Evolutionary conservation across 768 basidiomycete genomes (phyloP).

Genomic region (Boletus tomentosulus): DNA sequence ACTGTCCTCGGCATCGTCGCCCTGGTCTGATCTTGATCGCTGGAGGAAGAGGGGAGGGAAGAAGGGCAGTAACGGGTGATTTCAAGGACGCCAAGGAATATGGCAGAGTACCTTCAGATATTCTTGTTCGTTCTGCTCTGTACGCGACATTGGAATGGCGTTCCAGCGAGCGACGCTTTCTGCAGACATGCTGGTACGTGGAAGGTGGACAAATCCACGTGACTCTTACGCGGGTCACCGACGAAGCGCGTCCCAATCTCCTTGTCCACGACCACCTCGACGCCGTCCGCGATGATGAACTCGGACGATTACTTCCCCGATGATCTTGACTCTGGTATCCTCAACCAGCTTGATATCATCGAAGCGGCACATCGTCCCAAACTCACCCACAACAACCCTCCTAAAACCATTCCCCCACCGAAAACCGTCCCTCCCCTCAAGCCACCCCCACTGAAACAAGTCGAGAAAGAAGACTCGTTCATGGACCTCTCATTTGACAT

Average conservation of each 20-base stretch:
- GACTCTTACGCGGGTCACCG: neutral
- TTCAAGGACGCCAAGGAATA: constrained; percentile 41
- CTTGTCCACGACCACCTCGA: constrained; percentile 1
- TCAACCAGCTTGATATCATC: constrained; percentile 64
- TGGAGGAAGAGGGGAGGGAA: constrained; percentile 46
- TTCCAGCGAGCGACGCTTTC: constrained; percentile 69
- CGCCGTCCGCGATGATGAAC: constrained; percentile 46
- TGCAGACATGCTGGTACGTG: constrained; percentile 48
- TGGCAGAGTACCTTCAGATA: constrained; percentile 65
- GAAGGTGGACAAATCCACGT: neutral
- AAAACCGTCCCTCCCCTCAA: constrained; percentile 12
- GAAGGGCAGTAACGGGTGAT: constrained; percentile 53
- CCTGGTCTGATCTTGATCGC: constrained; percentile 50
- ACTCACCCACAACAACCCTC: constrained; percentile 9
- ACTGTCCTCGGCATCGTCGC: constrained; percentile 38
- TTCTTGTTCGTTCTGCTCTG: constrained; percentile 26
- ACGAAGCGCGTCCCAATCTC: neutral
- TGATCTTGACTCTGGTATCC: constrained; percentile 55
- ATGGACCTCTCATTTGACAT: constrained; percentile 55
- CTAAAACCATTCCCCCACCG: constrained; percentile 9
- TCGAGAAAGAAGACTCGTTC: constrained; percentile 41
- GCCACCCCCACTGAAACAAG: constrained; percentile 9
- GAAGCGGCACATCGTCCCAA: constrained; percentile 51
- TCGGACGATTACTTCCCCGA: constrained; percentile 75
- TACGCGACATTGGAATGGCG: constrained; percentile 50